Percentiles rank a stretch among this genome's conserved stretches.
These are phyloP conservation scores for Acanthamoeba pearcei DNA, from an alignment of 208 protist species.

Conservation along the genomic window DNA sequence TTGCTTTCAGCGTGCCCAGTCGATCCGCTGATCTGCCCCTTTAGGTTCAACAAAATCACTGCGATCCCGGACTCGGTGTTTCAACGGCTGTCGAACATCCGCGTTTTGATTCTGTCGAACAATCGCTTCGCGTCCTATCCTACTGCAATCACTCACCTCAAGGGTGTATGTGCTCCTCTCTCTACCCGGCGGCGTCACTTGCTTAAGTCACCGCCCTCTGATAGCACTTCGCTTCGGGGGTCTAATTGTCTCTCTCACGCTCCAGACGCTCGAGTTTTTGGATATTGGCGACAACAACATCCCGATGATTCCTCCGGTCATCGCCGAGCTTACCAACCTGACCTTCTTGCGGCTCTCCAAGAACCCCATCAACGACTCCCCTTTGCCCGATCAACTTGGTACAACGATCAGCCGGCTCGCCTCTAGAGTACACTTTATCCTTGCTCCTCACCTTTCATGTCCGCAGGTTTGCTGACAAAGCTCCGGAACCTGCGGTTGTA, in stretches of 20 bases:
- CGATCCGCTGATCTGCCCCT: no score
- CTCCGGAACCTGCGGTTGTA: background rate
- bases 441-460: background rate
- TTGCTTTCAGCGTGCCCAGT: background rate
- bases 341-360: constrained; percentile 8
- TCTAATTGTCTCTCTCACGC: background rate
- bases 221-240: no score
- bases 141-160: background rate
- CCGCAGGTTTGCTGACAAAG: background rate
- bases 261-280: constrained; percentile 1
- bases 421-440: background rate
- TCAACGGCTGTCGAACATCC: background rate
- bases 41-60: background rate
- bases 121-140: background rate
- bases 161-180: background rate
- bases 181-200: background rate
- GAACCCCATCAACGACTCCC: constrained; percentile 11
- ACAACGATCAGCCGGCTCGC: background rate
- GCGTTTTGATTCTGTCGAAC: constrained; percentile 1
- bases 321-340: background rate
- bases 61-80: background rate
- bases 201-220: no score
- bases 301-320: background rate
- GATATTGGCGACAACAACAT: constrained; percentile 46
- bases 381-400: background rate